Evolutionary conservation across 2,329 filamentous ascomycete genomes (phyloP), one percentile per base, ranked within the genome.

Genomic region (Sporothrix pseudoabietina): DNA sequence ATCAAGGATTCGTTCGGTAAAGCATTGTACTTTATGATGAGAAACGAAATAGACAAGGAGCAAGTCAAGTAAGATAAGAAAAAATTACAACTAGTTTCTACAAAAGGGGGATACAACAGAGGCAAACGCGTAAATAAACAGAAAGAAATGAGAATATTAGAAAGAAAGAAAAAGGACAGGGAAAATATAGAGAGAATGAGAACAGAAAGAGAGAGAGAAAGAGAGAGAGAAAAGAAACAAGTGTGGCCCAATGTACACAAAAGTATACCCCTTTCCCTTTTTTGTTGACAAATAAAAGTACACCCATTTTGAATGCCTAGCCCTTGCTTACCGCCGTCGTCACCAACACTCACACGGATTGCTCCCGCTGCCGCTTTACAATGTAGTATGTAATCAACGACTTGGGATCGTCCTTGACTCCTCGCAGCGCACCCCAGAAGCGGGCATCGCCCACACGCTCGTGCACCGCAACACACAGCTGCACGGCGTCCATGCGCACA

Each of bases 321-420:
- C 16, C 19, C 19, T n/a, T 6, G 59, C 6, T 39, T 14, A 12
- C 10, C 19, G n/a, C 19, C 61, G 5, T 35, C 19, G 5, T 35
- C 19, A 3, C 19, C 30, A 9, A 19, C 16, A 3, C 61, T 65
- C 19, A 55, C 72, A 39, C 57, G 57, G 32, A 71, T 68, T 49
- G 52, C 61, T 91, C 89, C 71, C 88, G 83, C 81, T 91, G 89
- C 79, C 86, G 85, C 84, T 91, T 91, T 55, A 92, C 92, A 78
- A 94, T 91, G 80, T 94, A 94, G 79, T 94, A 94, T 10, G 91
- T 94, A 77, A 94, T 90, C 75, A 94, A 81, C 77, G 90, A 94
- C 83, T 93, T 88, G 30, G 91, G 89, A 76, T 93, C 91, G 76
- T 94, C 91, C 78, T 88, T 87, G 44, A 92, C 85, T 10, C 83